A percentile compares a stretch with the other conserved stretches of the same genome.
Evolutionary conservation across 2,329 filamentous ascomycete genomes (phyloP).

Genomic region (Xylariaceae sp.): DNA sequence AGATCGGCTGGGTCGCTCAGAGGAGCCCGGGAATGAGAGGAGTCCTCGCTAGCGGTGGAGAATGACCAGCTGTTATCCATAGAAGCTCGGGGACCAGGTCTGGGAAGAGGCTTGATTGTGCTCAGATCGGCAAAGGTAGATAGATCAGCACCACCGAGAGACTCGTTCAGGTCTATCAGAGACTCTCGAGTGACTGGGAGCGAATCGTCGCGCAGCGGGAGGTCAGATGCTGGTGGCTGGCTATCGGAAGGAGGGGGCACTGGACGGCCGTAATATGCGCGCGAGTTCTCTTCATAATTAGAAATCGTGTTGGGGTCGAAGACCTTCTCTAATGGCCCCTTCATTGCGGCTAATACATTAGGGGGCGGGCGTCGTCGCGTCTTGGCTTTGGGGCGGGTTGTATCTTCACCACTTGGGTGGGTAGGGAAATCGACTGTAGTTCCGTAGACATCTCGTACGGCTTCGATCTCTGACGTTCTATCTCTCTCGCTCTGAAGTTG

Average conservation of each 20-base stretch:
- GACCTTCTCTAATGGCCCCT: conserved; percentile 57
- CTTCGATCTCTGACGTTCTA: conserved; percentile 39
- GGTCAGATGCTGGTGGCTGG: conserved; percentile 39
- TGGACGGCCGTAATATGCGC: conserved; percentile 51
- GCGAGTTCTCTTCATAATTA: conserved; percentile 59
- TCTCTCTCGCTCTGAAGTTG: conserved; percentile 48
- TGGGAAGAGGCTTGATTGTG: conserved; percentile 47
- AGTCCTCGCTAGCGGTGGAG: conserved; percentile 38
- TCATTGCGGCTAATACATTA: conserved; percentile 51
- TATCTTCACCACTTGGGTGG: conserved; percentile 42
- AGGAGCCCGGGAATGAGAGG: conserved; percentile 40
- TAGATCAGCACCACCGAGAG: conserved; percentile 49
- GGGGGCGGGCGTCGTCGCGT: conserved; percentile 51
- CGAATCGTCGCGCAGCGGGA: conserved; percentile 55
- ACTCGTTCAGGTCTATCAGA: conserved; percentile 59
- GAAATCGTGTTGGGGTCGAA: conserved; percentile 62
- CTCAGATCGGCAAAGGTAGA: conserved; percentile 57
- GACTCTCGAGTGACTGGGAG: conserved; percentile 53
- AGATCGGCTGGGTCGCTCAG: conserved; percentile 54
- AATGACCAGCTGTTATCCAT: conserved; percentile 44
- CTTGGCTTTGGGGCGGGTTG: conserved; percentile 49
- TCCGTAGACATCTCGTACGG: conserved; percentile 57
- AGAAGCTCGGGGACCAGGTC: conserved; percentile 35
- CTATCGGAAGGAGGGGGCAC: conserved; percentile 31
- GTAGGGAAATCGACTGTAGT: conserved; percentile 49